These are phyloP conservation scores for Saturnispora dispora DNA, from an alignment of 805 yeast species.

Conservation along the genomic window DNA sequence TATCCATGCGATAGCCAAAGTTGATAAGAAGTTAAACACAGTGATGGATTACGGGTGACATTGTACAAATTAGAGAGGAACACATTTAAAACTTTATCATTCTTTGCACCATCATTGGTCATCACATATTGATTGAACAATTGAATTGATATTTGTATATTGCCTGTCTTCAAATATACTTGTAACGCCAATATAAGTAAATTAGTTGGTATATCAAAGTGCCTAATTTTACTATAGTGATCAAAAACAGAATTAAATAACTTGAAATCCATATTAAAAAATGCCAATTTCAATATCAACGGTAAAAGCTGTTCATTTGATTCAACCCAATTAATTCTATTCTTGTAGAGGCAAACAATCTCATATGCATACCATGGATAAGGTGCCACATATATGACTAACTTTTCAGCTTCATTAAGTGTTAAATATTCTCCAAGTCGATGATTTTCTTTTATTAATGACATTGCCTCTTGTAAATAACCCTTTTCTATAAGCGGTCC, in stretches of 20 bases:
- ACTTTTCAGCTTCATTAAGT: slow-evolving; percentile 19
- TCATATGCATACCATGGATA: slow-evolving; percentile 16
- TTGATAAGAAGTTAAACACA: slow-evolving; percentile 20
- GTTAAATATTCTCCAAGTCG: slow-evolving; percentile 11
- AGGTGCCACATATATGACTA: slow-evolving; percentile 14
- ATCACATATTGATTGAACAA: slow-evolving; percentile 24
- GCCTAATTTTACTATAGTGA: slow-evolving; percentile 11
- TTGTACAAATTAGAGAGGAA: slow-evolving; percentile 17
- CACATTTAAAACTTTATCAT: slow-evolving; percentile 14
- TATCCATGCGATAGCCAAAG: slow-evolving; percentile 20
- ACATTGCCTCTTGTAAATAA: slow-evolving; percentile 5
- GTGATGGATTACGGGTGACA: slow-evolving; percentile 16
- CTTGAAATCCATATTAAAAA: slow-evolving; percentile 16
- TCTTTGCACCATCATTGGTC: slow-evolving; percentile 12
- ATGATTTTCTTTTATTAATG: slow-evolving; percentile 6
- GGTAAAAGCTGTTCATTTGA: slow-evolving; percentile 13
- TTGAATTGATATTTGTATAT: slow-evolving; percentile 22
- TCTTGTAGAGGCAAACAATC: slow-evolving; percentile 14
- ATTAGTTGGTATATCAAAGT: slow-evolving; percentile 11
- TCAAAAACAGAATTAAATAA: slow-evolving; percentile 20
- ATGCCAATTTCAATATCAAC: slow-evolving; percentile 15
- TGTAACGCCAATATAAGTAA: slow-evolving; percentile 18
- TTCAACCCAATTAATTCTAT: slow-evolving; percentile 14
- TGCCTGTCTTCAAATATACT: slow-evolving; percentile 20
- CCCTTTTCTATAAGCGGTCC: slow-evolving; percentile 5